Percentiles rank a stretch among this genome's conserved stretches.
phyloP scores from a whole-genome alignment of 306 rosid species.

The Lupinus albus region DNA sequence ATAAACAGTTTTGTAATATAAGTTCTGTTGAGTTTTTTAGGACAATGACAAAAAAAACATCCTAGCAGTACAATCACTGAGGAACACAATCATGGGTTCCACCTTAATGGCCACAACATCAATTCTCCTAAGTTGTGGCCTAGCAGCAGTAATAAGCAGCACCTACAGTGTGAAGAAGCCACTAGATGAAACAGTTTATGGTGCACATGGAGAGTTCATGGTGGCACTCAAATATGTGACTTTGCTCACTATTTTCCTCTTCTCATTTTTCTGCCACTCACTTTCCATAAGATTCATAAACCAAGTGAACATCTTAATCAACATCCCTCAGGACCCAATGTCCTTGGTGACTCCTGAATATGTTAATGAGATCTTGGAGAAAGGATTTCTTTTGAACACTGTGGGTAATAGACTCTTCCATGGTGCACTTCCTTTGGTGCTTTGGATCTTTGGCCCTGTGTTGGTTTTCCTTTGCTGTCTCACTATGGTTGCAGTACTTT shows the following conservation, averaged over 20 bases:
- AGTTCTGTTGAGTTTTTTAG: slow-evolving; percentile 43
- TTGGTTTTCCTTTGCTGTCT: slow-evolving; percentile 70
- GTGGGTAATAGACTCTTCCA: slow-evolving; percentile 88
- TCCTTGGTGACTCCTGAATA: slow-evolving; percentile 62
- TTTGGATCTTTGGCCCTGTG: slow-evolving; percentile 95
- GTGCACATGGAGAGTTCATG: slow-evolving; percentile 94
- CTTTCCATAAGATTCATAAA: slow-evolving; percentile 82
- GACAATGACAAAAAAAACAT: slow-evolving; percentile 94
- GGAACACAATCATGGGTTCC: slow-evolving; percentile 89
- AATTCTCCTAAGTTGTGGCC: slow-evolving; percentile 73
- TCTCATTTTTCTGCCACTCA: slow-evolving; percentile 91
- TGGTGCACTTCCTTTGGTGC: slow-evolving; percentile 70
- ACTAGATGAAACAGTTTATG: slow-evolving; percentile 71
- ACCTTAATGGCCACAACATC: slow-evolving; percentile 97
- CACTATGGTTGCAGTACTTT: slow-evolving; percentile 79
- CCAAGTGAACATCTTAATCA: slow-evolving; percentile 86
- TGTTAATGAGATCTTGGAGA: slow-evolving; percentile 68
- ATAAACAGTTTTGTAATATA: no score
- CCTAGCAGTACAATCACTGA: slow-evolving; percentile 80
- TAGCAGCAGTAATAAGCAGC: slow-evolving; percentile 94
- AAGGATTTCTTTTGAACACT: slow-evolving; percentile 71
- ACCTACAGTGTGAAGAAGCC: slow-evolving; percentile 91
- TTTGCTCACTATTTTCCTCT: slow-evolving; percentile 69
- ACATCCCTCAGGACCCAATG: slow-evolving; percentile 61
- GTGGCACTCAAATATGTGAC: slow-evolving; percentile 80